Evolutionary conservation across 1,139 yeast species (phyloP), one percentile per base, ranked within the genome.

Genomic region (Hemisphaericaspora lyxosophila): DNA sequence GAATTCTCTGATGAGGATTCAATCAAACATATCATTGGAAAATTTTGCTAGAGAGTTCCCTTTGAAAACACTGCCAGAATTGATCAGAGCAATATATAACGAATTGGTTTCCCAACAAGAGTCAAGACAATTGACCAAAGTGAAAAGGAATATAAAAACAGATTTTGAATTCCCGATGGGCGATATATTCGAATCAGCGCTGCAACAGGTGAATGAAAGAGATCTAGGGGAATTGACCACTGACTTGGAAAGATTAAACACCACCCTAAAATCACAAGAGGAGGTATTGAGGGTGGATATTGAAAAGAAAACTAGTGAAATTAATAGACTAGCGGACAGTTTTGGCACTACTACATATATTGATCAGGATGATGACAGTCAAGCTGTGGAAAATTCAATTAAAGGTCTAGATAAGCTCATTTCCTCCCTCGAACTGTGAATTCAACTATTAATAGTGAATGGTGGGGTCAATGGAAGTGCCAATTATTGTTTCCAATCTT

Each of bases 101-200:
- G 54, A 47, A 11, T 42, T 60, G 27, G 20, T 27, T n/a, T 17
- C 30, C n/a, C 66, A 62, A 41, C 47, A 68, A 38, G 29, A 43
- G 2, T 28, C 33, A 3, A 26, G 33, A 2, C 32, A 48, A 15
- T 14, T 53, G 4, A 36, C 46, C 4, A 37, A 35, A 3, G 47
- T 62, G 1, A 38, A 42, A n/a, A 23, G 33, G 0, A 47, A 49
- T 22, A 56, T 64, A 3, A 38, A 44, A 3, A 15, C 45, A 1
- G 47, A 51, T 24, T 62, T 63, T 34, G 41, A 59, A 16, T 42
- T 59, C 4, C 67, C 71, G 1, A 35, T 60, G 7, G 41, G 46
- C 30, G 44, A 39, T 23, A 33, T 42, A 9, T 33, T 31, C 17
- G 34, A 26, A 7, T 29, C 34, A 5, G 28, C 35, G n/a, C 32